Percentiles rank a stretch among this genome's conserved stretches.
Conservation (phyloP, 805 yeast species). For the Wickerhamiella sorbophila region DNA sequence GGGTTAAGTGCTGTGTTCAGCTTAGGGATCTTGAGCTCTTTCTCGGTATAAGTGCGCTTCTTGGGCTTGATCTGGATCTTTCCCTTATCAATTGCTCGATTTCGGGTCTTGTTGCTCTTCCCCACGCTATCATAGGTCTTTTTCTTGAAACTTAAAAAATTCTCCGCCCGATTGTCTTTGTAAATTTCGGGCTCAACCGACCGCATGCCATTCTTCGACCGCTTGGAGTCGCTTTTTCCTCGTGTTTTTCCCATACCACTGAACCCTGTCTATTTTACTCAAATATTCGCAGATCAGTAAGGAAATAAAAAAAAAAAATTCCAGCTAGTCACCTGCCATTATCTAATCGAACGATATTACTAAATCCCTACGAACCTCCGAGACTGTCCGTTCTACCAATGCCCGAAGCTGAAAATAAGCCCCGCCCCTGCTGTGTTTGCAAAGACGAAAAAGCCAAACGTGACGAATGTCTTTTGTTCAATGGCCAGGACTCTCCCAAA, state of each 20-base stretch:
- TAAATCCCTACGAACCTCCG: too few relatives aligned
- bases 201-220: slow-evolving; percentile 13
- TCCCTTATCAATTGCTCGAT: slow-evolving; percentile 13
- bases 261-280: neutral
- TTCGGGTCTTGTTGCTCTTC: slow-evolving; percentile 18
- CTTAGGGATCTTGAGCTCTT: slow-evolving; percentile 63
- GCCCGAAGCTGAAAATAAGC: slow-evolving; percentile 29
- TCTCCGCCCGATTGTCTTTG: slow-evolving; percentile 15
- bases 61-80: slow-evolving; percentile 9
- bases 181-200: slow-evolving; percentile 19
- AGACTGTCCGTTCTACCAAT: too few relatives aligned
- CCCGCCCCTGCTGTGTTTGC: slow-evolving; percentile 96
- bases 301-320: too few relatives aligned
- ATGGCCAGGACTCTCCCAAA: slow-evolving; percentile 73
- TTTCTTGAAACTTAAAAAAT: slow-evolving; percentile 15
- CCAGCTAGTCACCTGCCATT: neutral
- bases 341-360: neutral
- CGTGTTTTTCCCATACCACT: slow-evolving; percentile 16
- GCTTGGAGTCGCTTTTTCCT: slow-evolving; percentile 8
- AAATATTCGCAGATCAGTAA: neutral
- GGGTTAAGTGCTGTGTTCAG: slow-evolving; percentile 76
- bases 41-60: slow-evolving; percentile 43
- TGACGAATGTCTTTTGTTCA: slow-evolving; percentile 72
- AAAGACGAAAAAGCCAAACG: slow-evolving; percentile 64
- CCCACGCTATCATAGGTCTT: slow-evolving; percentile 17